These are phyloP conservation scores for Dichotomocladium elegans DNA, from an alignment of 371 early-diverging fungal genomes.

Conservation along the genomic window DNA sequence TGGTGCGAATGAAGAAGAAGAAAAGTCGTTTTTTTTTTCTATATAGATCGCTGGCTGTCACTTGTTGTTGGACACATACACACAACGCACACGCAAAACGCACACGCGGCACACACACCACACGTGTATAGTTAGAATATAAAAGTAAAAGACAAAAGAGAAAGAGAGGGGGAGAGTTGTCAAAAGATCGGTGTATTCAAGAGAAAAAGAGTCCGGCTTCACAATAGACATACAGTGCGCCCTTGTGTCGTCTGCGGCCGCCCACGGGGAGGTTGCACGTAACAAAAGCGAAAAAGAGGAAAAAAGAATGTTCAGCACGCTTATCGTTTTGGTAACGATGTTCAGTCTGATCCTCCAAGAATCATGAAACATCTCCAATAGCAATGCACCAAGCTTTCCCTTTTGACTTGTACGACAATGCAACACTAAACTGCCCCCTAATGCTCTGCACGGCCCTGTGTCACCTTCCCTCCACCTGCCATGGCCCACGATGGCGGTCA, in stretches of 20 bases:
- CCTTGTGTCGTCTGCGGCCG: no score
- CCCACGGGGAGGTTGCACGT: no score
- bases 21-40: not conserved
- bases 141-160: not conserved
- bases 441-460: not conserved
- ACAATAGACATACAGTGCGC: no score
- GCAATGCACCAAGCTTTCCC: not conserved
- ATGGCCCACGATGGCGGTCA: not conserved
- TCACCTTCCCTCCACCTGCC: not conserved
- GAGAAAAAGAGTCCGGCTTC: no score
- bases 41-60: not conserved
- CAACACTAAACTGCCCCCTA: not conserved
- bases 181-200: no score
- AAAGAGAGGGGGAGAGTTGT: not conserved
- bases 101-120: no score
- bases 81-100: not conserved
- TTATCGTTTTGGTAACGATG: conserved; percentile 1
- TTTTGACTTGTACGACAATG: not conserved
- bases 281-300: not conserved
- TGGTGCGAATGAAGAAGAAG: not conserved
- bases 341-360: not conserved
- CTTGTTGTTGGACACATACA: not conserved
- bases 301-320: not conserved
- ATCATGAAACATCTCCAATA: conserved; percentile 7
- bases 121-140: no score